Base-by-base conservation (phyloP, 495 filamentous ascomycete species). In the Immersiella caudata region DNA sequence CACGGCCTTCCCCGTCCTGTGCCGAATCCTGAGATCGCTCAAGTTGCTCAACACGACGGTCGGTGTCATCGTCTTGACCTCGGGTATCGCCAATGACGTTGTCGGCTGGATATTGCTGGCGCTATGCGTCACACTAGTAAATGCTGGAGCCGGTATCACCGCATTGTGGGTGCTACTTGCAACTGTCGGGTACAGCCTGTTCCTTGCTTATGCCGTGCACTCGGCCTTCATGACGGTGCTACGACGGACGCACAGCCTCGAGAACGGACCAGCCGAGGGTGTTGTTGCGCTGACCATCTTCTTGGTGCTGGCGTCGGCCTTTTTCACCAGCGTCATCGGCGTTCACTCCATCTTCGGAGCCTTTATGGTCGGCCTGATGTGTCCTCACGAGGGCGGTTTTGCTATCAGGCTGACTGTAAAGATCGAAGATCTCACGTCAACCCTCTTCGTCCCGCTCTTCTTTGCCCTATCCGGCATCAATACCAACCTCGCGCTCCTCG, bases 1-100 rank as follows among this genome's bases (percentile, higher is more conserved):
- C 74, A 97, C 94, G 6, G 94, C 94, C n/a, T 97, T 97, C 72
- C 94, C 94, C 0, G 94, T 97, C 0, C 84, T 97, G 21, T 96
- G 93, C 72, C 90, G 94, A 67, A 97, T 97, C 67, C 79, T 97
- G 69, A 93, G 92, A 3, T 93, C 96, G 76, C 82, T 97, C 69
- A 95, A 97, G 69, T 83, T 97, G 52, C 87, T 97, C 14, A 80
- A 84, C 54, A 94, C 92, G 0, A 84, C 90, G 2, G 94, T 97
- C 9, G 94, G 94, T 64, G 86, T 96, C 22, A 94, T 94, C 60
- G 91, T 94, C 27, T 81, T 97, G 12, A 93, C 94, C 4, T 93
- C 94, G 14, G 94, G 94, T 52, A 93, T 97, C 29, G 93, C 93
- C 9, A 97, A 97, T 68, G 94, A 97, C 74, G 93, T 97, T 18